Evolutionary conservation across 805 yeast species (phyloP).

Genomic region (Kuraishia capsulata): DNA sequence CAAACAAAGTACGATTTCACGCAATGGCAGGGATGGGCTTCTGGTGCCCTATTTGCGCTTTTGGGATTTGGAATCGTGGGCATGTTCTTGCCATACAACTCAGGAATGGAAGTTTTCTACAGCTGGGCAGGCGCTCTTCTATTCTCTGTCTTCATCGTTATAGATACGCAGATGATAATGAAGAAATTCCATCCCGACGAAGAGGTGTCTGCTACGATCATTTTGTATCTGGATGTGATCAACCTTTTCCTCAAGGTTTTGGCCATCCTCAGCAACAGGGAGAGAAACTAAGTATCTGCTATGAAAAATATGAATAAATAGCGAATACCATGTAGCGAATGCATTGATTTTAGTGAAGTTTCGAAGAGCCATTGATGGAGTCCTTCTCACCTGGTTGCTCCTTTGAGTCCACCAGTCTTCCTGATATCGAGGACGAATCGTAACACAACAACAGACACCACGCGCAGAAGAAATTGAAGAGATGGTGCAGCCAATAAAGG

Average conservation of each 20-base stretch:
- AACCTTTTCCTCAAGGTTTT: conserved; percentile 73
- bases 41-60: conserved; percentile 53
- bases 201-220: conserved; percentile 72
- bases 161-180: conserved; percentile 78
- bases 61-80: conserved; percentile 66
- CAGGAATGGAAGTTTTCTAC: conserved; percentile 56
- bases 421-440: conserved; percentile 7
- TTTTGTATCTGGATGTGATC: conserved; percentile 72
- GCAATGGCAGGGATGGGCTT: conserved; percentile 50
- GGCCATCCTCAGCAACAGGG: conserved; percentile 35
- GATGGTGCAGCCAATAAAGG: conserved; percentile 77
- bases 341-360: no score
- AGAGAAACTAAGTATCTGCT: background rate
- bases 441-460: conserved; percentile 27
- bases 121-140: conserved; percentile 67
- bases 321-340: no score
- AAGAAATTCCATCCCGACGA: conserved; percentile 73
- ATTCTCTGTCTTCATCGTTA: conserved; percentile 61
- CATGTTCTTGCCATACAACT: conserved; percentile 54
- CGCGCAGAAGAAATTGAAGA: conserved; percentile 57
- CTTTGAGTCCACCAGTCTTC: no score
- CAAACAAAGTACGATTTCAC: conserved; percentile 72
- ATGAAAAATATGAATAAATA: background rate
- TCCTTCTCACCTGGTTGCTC: no score
- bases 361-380: no score